Evolutionary conservation across 306 rosid genomes (phyloP), one percentile per base, ranked within the genome.

Genomic region (Lablab purpureus): DNA sequence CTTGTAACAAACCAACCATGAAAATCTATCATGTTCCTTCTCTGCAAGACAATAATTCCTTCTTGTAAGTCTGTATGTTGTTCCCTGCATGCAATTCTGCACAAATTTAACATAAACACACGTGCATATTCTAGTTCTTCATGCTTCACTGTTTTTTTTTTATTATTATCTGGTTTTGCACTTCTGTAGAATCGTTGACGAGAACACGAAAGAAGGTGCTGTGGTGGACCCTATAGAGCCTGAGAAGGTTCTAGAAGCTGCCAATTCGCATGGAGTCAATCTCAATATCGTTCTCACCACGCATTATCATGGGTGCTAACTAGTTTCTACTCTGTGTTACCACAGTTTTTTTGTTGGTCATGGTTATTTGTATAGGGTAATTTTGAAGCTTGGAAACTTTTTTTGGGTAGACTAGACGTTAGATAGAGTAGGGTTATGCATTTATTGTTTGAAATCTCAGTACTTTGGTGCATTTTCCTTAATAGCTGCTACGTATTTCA

Each of bases 151-250:
- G 6, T 6, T 52, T 56, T 0, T 1, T 50, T 54, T 1, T 23
- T 13, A 1, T 9, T 50, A 9, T 22, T 18, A 8, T 50, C 12
- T 18, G 70, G 65, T 18, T 14, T 75, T 64, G 27, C 28, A 17
- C 14, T 40, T 51, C 52, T 74, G 75, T 75, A 90, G 96, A 81
- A 87, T 88, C 15, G 77, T 89, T 19, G 96, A 89, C 64, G 94
- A 88, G 82, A 83, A 75, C 21, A 85, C 89, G 70, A 88, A 84
- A 70, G 92, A 90, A 84, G 97, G 94, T 6, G 97, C 96, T 8
- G 96, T 56, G 17, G 94, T 93, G 37, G 96, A 89, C 67, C 97
- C 96, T 13, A 90, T 84, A 10, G 96, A 90, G 82, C 89, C 96
- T 10, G 88, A 87, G 68, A 93, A 91, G 89, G 67, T 91, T 71